Evolutionary conservation across 768 basidiomycete species (phyloP).

Genomic region (Trametes maxima): DNA sequence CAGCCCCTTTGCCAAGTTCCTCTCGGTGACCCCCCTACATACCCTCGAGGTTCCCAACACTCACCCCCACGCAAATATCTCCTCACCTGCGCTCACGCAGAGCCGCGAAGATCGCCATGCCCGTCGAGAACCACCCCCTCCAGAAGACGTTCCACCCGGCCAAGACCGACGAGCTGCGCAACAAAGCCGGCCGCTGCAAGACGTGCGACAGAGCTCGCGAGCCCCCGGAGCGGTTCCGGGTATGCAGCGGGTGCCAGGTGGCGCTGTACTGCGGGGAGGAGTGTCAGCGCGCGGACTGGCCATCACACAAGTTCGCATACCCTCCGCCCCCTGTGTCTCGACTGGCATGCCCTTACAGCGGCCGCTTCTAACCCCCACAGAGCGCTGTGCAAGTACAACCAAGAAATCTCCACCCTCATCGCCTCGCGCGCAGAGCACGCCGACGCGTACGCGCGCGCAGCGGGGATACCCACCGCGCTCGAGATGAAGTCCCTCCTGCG

Average conservation of each 20-base stretch:
- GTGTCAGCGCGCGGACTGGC: background rate
- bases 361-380: background rate
- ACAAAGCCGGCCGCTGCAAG: conserved; percentile 3
- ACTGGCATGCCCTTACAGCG: background rate
- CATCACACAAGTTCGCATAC: background rate
- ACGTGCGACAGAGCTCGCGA: background rate
- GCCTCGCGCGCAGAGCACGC: background rate
- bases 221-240: background rate
- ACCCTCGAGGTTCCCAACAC: too few species aligned
- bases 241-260: background rate
- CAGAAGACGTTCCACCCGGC: background rate
- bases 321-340: background rate
- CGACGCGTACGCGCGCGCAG: background rate
- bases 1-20: too few species aligned
- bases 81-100: too few species aligned
- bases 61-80: too few species aligned
- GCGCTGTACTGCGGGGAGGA: background rate
- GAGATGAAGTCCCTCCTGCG: background rate
- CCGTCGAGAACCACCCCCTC: background rate
- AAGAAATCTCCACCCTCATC: background rate
- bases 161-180: background rate
- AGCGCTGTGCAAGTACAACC: background rate
- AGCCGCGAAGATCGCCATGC: background rate
- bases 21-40: too few species aligned
- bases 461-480: background rate